These are phyloP conservation scores for Colletotrichum endophyticum DNA, from an alignment of 2,329 filamentous ascomycete species.

Conservation along the genomic window DNA sequence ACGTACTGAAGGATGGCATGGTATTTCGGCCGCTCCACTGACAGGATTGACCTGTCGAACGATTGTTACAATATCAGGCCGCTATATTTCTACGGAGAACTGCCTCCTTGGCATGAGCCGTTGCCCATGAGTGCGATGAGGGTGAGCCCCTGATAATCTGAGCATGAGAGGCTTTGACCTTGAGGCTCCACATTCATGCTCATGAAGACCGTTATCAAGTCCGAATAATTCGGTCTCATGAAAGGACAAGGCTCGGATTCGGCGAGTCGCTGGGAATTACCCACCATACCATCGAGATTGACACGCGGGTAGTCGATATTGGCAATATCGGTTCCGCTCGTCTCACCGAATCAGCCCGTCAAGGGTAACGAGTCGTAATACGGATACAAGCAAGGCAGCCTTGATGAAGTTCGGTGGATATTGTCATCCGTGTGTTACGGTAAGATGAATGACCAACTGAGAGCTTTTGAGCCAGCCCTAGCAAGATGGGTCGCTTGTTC, in stretches of 20 bases:
- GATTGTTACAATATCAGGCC: neutral
- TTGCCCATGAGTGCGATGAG: too few relatives aligned
- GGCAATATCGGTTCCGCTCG: neutral
- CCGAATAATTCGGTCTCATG: slow-evolving; percentile 26
- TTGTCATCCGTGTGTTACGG: neutral
- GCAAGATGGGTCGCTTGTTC: neutral
- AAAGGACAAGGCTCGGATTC: neutral
- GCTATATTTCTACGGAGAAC: neutral
- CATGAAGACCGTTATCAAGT: slow-evolving; percentile 26
- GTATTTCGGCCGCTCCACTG: neutral
- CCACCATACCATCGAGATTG: neutral
- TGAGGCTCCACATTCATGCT: neutral
- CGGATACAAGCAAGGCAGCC: neutral
- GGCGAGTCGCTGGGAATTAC: neutral
- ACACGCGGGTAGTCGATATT: neutral
- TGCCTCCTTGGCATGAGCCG: neutral
- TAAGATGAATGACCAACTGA: neutral
- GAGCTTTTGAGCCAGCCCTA: neutral
- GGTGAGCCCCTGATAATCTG: neutral
- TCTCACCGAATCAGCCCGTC: neutral
- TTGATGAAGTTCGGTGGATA: neutral
- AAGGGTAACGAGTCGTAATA: neutral
- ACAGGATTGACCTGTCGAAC: neutral
- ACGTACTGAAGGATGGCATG: neutral
- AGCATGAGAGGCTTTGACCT: neutral